Conservation (phyloP, 2,329 filamentous ascomycete genomes). For the Pseudogymnoascus destructans region DNA sequence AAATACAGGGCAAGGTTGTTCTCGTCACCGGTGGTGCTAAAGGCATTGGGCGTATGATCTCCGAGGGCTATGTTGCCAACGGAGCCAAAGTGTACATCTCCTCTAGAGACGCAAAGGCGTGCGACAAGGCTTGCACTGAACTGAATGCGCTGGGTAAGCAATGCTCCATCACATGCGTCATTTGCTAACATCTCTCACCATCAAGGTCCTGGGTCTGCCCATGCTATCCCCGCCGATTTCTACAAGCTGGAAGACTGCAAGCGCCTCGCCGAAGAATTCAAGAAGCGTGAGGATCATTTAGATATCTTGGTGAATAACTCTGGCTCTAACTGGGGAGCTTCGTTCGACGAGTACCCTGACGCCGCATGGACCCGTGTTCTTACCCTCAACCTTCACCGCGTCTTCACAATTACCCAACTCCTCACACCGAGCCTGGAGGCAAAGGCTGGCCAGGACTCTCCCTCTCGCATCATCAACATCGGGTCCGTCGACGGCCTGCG, state of each 20-base stretch:
- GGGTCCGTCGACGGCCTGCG: slow-evolving; percentile 50
- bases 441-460: slow-evolving; percentile 31
- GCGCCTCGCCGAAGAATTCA: slow-evolving; percentile 43
- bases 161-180: background rate
- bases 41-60: slow-evolving; percentile 56
- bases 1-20: slow-evolving; percentile 37
- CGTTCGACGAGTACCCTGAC: slow-evolving; percentile 46
- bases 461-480: slow-evolving; percentile 50
- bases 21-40: slow-evolving; percentile 46
- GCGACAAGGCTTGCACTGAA: slow-evolving; percentile 45
- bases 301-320: slow-evolving; percentile 55
- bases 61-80: slow-evolving; percentile 50
- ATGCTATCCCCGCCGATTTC: slow-evolving; percentile 48
- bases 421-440: slow-evolving; percentile 49
- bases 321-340: slow-evolving; percentile 50
- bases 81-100: slow-evolving; percentile 59
- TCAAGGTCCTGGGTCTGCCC: slow-evolving; percentile 37
- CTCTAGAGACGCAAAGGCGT: slow-evolving; percentile 48
- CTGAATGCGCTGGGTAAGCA: slow-evolving; percentile 37
- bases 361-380: slow-evolving; percentile 44
- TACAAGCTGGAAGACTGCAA: slow-evolving; percentile 47
- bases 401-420: slow-evolving; percentile 51
- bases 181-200: background rate
- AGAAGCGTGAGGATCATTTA: slow-evolving; percentile 37
- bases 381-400: slow-evolving; percentile 47